A percentile compares a stretch with the other conserved stretches of the same genome.
These are phyloP conservation scores for Beauveria australis DNA, from an alignment of 2,329 filamentous ascomycete species.

Conservation along the genomic window DNA sequence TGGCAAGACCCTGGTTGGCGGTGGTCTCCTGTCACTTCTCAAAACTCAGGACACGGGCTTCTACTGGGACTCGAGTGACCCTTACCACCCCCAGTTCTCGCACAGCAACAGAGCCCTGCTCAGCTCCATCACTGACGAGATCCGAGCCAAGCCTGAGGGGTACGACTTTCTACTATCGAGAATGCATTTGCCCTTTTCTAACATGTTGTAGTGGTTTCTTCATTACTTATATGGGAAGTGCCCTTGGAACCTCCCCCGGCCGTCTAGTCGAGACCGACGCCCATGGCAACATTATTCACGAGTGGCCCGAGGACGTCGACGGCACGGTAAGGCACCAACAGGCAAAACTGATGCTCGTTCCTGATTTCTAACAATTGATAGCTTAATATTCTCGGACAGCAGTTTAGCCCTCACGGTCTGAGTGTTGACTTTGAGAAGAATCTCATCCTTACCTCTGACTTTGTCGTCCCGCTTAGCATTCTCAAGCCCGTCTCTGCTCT, in stretches of 20 bases:
- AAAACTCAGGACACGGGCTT: conserved; percentile 55
- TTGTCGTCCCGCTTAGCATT: conserved; percentile 52
- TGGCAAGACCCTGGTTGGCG: conserved; percentile 49
- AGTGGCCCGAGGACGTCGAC: conserved; percentile 51
- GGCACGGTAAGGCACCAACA: conserved; percentile 22
- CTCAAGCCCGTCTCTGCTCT: conserved; percentile 43
- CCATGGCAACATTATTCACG: conserved; percentile 51
- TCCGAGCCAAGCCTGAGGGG: conserved; percentile 54
- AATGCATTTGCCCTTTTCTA: neutral
- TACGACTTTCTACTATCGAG: conserved; percentile 13
- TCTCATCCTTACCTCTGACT: conserved; percentile 54
- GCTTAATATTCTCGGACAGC: conserved; percentile 49
- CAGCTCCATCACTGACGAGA: conserved; percentile 53
- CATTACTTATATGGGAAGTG: conserved; percentile 55
- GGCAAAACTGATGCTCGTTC: no score
- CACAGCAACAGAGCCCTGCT: conserved; percentile 54
- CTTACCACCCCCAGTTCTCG: conserved; percentile 49
- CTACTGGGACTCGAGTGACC: conserved; percentile 52
- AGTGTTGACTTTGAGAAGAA: conserved; percentile 48
- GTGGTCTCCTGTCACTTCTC: conserved; percentile 48
- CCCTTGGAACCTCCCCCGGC: conserved; percentile 48
- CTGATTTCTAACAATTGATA: neutral
- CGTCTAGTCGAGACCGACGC: conserved; percentile 53
- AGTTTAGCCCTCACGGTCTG: conserved; percentile 55
- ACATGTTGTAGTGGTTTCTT: conserved; percentile 38